Evolutionary conservation across 139 green algal genomes (phyloP).

Genomic region (Chlorella sp.): DNA sequence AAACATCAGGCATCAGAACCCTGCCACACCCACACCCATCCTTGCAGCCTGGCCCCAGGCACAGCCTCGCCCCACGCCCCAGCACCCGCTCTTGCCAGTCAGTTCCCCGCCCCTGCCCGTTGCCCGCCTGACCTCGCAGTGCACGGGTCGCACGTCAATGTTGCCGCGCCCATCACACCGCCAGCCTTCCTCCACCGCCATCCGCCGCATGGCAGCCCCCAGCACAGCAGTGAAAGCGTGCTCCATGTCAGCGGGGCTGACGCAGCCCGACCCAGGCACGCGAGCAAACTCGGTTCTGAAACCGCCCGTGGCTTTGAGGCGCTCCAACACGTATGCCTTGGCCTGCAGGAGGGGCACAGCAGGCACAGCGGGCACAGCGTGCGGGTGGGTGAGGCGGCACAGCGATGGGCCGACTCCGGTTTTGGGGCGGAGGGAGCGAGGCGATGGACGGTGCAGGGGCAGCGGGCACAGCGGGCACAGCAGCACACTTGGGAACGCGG

Average conservation of each 20-base stretch:
- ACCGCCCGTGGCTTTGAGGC: conserved; percentile 2
- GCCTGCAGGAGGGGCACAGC: neutral
- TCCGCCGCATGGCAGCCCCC: conserved; percentile 1
- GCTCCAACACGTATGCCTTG: conserved; percentile 25
- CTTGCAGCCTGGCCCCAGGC: neutral
- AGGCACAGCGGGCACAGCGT: neutral
- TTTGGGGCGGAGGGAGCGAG: too few species aligned
- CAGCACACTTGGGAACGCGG: neutral
- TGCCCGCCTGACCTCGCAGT: conserved; percentile 48
- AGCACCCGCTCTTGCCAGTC: too few species aligned
- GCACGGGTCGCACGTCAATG: conserved; percentile 55
- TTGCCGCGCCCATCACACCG: conserved; percentile 55
- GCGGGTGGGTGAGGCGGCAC: neutral
- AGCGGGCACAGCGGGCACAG: neutral
- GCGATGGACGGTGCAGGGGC: too few species aligned
- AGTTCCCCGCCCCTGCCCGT: neutral
- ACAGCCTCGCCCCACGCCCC: neutral
- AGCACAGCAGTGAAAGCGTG: conserved; percentile 36
- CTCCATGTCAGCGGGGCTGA: conserved; percentile 51
- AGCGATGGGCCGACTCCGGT: too few species aligned
- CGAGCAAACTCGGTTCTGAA: conserved; percentile 42
- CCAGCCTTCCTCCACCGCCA: conserved; percentile 43
- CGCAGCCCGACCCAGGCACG: conserved; percentile 47
- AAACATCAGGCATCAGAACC: neutral
- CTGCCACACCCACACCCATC: too few species aligned